These are phyloP conservation scores for Cystobasidium pallidum DNA, from an alignment of 1,284 basidiomycete species.

Conservation along the genomic window DNA sequence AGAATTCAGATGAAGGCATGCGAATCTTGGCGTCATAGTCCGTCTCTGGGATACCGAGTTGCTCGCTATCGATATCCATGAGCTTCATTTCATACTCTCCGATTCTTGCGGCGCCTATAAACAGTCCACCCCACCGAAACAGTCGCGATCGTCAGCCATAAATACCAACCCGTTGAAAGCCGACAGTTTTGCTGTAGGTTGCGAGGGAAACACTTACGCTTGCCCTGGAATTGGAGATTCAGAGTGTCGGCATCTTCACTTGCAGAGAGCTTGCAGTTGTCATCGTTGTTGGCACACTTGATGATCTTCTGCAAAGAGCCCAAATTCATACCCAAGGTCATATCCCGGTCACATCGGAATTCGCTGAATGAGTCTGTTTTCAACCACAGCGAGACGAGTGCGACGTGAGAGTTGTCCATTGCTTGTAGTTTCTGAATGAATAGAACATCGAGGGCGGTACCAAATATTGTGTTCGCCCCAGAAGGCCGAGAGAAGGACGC, in stretches of 20 bases:
- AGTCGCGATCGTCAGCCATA: slow-evolving; percentile 30
- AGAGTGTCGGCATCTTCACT: slow-evolving; percentile 88
- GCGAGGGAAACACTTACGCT: slow-evolving; percentile 69
- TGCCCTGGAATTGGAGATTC: slow-evolving; percentile 87
- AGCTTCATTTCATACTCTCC: slow-evolving; percentile 99
- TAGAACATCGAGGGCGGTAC: slow-evolving; percentile 2
- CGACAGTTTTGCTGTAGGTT: too few relatives aligned
- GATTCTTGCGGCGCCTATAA: slow-evolving; percentile 82
- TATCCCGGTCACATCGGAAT: slow-evolving; percentile 93
- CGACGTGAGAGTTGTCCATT: slow-evolving; percentile 99
- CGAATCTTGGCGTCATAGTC: slow-evolving; percentile 93
- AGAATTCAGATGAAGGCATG: slow-evolving; percentile 84
- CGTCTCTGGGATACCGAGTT: slow-evolving; percentile 96
- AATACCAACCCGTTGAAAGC: too few relatives aligned
- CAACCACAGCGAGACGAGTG: slow-evolving; percentile 84
- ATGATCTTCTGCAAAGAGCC: slow-evolving; percentile 90
- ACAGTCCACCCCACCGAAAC: neutral
- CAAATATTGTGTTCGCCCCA: slow-evolving; percentile 49
- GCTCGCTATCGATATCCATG: slow-evolving; percentile 96
- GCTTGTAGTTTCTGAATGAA: slow-evolving; percentile 78
- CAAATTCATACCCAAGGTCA: slow-evolving; percentile 65
- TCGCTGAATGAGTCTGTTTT: slow-evolving; percentile 76
- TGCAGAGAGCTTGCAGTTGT: slow-evolving; percentile 88
- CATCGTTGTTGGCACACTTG: slow-evolving; percentile 96
- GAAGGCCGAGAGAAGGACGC: slow-evolving; percentile 29